These are phyloP conservation scores for Suhomyces bribrorum DNA, from an alignment of 1,139 yeast species.

Conservation along the genomic window DNA sequence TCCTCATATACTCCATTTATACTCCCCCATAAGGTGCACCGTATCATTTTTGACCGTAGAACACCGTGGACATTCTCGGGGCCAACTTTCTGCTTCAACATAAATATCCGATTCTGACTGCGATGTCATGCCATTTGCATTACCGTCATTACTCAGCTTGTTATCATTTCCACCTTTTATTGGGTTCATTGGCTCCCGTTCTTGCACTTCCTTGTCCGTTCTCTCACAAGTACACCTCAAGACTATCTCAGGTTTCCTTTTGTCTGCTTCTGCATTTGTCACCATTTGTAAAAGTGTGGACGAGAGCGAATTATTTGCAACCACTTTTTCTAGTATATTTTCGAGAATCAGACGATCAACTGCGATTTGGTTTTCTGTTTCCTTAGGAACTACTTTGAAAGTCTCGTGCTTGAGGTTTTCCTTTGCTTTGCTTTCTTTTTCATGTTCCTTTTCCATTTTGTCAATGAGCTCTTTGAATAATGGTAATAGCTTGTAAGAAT, in stretches of 20 bases:
- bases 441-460: conserved; percentile 7
- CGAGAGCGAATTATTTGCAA: conserved; percentile 9
- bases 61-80: conserved; percentile 8
- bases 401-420: too few species aligned
- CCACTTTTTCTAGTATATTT: conserved; percentile 6
- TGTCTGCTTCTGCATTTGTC: conserved; percentile 1
- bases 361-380: conserved; percentile 1
- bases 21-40: conserved; percentile 35
- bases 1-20: conserved; percentile 31
- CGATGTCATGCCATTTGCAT: too few species aligned
- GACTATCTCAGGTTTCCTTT: conserved; percentile 1
- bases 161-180: background rate
- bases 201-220: background rate
- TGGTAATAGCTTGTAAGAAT: conserved; percentile 8
- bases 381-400: background rate
- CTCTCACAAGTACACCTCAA: background rate
- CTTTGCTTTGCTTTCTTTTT: background rate
- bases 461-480: conserved; percentile 13
- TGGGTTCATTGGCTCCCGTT: background rate
- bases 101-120: background rate
- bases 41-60: conserved; percentile 19
- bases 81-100: background rate
- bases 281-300: conserved; percentile 3
- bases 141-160: too few species aligned
- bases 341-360: conserved; percentile 1